phyloP scores from a whole-genome alignment of 2,329 filamentous ascomycete species.

The Aspergillus clavatus region DNA sequence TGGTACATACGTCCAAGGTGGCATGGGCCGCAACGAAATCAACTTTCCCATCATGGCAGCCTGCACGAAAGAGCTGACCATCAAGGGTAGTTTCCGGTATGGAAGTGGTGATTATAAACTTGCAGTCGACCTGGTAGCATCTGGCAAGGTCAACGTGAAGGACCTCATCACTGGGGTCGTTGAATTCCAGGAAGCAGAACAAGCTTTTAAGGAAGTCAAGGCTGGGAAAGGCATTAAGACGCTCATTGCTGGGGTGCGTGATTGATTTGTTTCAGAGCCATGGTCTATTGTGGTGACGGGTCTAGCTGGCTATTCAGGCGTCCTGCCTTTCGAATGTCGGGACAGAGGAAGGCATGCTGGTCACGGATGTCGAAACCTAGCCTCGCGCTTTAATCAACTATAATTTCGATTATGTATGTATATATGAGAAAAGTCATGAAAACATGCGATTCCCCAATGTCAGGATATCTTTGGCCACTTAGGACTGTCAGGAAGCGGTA shows the following conservation, averaged over 20 bases:
- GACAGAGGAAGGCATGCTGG: background rate
- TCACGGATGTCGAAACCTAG: background rate
- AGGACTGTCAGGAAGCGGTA: background rate
- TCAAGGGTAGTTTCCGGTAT: slow-evolving; percentile 87
- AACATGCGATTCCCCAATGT: background rate
- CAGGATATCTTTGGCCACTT: background rate
- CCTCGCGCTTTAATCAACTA: background rate
- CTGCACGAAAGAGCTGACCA: slow-evolving; percentile 82
- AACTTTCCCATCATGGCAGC: slow-evolving; percentile 87
- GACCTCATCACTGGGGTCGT: slow-evolving; percentile 73
- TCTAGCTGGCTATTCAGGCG: background rate
- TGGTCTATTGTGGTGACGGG: background rate
- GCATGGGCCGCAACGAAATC: slow-evolving; percentile 86
- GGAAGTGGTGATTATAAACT: slow-evolving; percentile 81
- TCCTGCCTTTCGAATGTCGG: background rate
- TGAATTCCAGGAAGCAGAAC: slow-evolving; percentile 73
- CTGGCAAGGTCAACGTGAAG: slow-evolving; percentile 69
- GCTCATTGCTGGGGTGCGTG: slow-evolving; percentile 39
- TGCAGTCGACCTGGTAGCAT: slow-evolving; percentile 70
- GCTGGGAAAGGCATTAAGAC: slow-evolving; percentile 61
- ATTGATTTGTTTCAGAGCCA: slow-evolving; percentile 7
- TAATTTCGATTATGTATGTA: background rate
- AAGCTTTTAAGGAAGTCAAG: slow-evolving; percentile 83
- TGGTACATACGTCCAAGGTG: slow-evolving; percentile 76
- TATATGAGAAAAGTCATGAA: background rate